These are phyloP conservation scores for Trifolium fragiferum DNA, from an alignment of 306 rosid species.

Conservation along the genomic window DNA sequence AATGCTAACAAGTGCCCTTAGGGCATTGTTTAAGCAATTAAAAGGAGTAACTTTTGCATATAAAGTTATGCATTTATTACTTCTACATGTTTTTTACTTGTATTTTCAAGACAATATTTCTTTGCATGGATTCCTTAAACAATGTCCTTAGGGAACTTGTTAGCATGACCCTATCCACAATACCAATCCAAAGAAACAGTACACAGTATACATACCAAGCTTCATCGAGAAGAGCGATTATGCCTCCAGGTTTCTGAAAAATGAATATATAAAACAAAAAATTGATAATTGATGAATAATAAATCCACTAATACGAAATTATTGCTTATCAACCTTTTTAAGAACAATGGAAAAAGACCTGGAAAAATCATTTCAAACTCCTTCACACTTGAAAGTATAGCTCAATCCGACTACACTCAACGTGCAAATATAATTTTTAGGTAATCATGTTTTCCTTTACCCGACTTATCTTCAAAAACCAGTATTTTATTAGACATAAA, in stretches of 20 bases:
- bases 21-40: too few relatives aligned
- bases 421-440: conserved; percentile 31
- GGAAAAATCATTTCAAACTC: conserved; percentile 9
- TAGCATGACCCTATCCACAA: not conserved
- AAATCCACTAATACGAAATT: conserved; percentile 29
- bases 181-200: conserved; percentile 31
- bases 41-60: too few relatives aligned
- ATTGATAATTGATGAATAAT: conserved; percentile 15
- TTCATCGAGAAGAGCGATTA: conserved; percentile 96
- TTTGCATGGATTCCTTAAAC: too few relatives aligned
- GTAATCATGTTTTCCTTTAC: conserved; percentile 26
- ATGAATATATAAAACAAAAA: conserved; percentile 35
- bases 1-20: too few relatives aligned
- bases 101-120: too few relatives aligned
- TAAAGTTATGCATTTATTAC: too few relatives aligned
- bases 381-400: conserved; percentile 12
- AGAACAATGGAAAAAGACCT: too few relatives aligned
- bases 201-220: conserved; percentile 77
- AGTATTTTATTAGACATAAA: not conserved
- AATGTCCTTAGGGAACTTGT: too few relatives aligned
- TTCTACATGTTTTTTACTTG: too few relatives aligned
- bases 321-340: conserved; percentile 23
- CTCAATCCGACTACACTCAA: conserved; percentile 10
- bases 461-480: conserved; percentile 1
- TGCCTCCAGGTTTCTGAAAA: conserved; percentile 99